Conservation (phyloP, 169 alveolate genomes). For the Plasmodium reichenowi region DNA sequence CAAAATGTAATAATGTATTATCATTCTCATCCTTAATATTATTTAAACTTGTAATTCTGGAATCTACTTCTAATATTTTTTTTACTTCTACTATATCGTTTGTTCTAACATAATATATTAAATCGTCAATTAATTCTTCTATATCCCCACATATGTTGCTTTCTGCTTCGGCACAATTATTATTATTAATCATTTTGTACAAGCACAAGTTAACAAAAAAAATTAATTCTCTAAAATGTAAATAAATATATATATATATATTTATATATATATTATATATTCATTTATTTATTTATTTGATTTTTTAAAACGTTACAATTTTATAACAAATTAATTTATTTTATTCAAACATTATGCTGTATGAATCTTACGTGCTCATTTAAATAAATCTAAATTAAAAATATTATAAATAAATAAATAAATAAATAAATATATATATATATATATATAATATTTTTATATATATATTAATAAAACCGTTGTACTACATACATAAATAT, state of each 20-base stretch:
- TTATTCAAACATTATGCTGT: no score
- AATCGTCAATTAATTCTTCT: conserved; percentile 28
- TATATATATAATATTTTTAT: no score
- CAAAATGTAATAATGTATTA: conserved; percentile 82
- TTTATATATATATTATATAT: no score
- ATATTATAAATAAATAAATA: no score
- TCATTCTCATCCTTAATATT: conserved; percentile 70
- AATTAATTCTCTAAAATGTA: background rate
- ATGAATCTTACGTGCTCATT: no score
- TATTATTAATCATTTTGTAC: background rate
- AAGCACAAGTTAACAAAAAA: background rate
- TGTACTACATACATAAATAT: no score
- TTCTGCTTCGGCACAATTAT: background rate
- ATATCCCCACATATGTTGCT: background rate
- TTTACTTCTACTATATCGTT: conserved; percentile 48
- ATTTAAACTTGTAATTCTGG: conserved; percentile 50
- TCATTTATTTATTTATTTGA: no score
- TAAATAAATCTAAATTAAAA: no score
- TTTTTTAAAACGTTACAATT: no score
- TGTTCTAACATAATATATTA: conserved; percentile 65
- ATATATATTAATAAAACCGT: no score
- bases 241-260: background rate
- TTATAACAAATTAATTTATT: no score
- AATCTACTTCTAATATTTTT: conserved; percentile 39
- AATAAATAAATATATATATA: no score